These are phyloP conservation scores for Linaria vulgaris DNA, from an alignment of 257 asterid genomes.

Conservation along the genomic window DNA sequence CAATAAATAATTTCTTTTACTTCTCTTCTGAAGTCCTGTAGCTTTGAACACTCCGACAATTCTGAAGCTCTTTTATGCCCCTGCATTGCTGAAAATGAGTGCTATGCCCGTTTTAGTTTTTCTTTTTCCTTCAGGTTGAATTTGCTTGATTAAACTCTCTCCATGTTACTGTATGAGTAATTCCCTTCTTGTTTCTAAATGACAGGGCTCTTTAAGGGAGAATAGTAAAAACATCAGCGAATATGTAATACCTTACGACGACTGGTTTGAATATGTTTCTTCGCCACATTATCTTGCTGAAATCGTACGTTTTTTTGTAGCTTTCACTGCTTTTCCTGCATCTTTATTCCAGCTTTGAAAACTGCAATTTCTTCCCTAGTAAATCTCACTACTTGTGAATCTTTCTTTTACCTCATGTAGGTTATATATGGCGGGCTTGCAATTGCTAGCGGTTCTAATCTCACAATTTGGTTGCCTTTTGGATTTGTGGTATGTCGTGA, in stretches of 20 bases:
- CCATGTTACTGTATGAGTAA: constrained; percentile 12
- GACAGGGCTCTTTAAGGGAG: constrained; percentile 71
- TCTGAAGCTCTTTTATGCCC: constrained; percentile 7
- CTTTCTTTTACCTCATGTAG: constrained; percentile 40
- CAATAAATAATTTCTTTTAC: not conserved
- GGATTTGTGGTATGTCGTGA: constrained; percentile 71
- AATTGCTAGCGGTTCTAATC: constrained; percentile 67
- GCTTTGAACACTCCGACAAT: not conserved
- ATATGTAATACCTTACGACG: constrained; percentile 71
- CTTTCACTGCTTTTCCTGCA: constrained; percentile 9
- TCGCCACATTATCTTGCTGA: constrained; percentile 95
- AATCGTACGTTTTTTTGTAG: constrained; percentile 49
- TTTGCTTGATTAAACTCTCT: not conserved
- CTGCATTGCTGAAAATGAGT: not conserved
- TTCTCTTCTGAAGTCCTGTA: not conserved
- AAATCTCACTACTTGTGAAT: constrained; percentile 1
- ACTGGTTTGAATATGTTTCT: constrained; percentile 91
- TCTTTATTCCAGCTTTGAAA: not conserved
- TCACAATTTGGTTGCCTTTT: constrained; percentile 70
- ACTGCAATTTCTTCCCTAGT: not conserved
- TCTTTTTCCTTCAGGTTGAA: not conserved
- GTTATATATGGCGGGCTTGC: constrained; percentile 74
- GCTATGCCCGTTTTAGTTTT: not conserved
- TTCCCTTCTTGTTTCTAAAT: not conserved
- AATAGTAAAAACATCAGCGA: constrained; percentile 35